Percentiles rank a stretch among this genome's conserved stretches.
These are phyloP conservation scores for Ceratobasidium sp. DNA, from an alignment of 1,284 basidiomycete species.

Conservation along the genomic window DNA sequence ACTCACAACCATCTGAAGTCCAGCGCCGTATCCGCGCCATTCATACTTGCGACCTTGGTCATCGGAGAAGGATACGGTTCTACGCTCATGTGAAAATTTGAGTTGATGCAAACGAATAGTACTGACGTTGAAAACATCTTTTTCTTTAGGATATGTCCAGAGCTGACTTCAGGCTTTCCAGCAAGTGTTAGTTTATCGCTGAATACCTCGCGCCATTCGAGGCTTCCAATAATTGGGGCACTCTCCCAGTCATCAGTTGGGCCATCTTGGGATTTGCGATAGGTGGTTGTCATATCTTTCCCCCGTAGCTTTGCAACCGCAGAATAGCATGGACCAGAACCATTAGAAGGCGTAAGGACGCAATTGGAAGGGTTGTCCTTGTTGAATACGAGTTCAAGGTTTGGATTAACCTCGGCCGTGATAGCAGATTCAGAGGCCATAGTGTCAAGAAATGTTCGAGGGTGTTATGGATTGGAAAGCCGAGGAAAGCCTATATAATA, in stretches of 20 bases:
- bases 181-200: conserved; percentile 18
- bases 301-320: background rate
- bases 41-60: conserved; percentile 43
- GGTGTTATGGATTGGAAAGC: background rate
- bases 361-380: conserved; percentile 36
- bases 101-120: background rate
- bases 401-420: background rate
- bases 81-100: background rate
- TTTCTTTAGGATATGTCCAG: conserved; percentile 7
- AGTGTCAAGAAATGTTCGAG: background rate
- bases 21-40: conserved; percentile 41
- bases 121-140: conserved; percentile 7
- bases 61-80: conserved; percentile 41
- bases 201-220: conserved; percentile 19
- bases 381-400: conserved; percentile 29
- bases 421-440: conserved; percentile 5
- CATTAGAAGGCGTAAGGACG: background rate
- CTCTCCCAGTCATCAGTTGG: conserved; percentile 25
- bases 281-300: conserved; percentile 19
- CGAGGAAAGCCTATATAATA: background rate
- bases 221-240: conserved; percentile 6
- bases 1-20: conserved; percentile 42
- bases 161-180: background rate
- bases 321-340: conserved; percentile 4
- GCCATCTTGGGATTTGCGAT: conserved; percentile 18